A percentile compares a stretch with the other conserved stretches of the same genome.
phyloP scores from a whole-genome alignment of 192 early-diverging fungal genomes.

The Podochytrium sp. region DNA sequence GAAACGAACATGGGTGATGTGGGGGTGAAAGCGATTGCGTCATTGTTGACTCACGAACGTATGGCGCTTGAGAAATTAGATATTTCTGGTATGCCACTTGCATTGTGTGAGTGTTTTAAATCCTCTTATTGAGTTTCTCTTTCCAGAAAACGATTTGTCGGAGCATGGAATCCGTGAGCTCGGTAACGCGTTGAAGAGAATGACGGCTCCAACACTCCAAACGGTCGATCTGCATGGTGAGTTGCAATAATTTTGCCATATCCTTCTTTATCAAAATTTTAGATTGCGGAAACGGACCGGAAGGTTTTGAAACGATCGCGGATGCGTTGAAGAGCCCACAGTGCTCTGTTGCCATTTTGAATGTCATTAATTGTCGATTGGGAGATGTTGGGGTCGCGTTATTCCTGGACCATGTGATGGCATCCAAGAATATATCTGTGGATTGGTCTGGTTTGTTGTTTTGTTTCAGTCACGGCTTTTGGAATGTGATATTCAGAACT shows the following conservation, averaged over 20 bases:
- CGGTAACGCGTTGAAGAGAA: neutral
- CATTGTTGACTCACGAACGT: neutral
- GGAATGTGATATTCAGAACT: too few relatives aligned
- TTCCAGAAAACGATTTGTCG: neutral
- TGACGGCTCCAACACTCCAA: neutral
- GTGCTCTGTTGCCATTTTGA: neutral
- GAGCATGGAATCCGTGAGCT: neutral
- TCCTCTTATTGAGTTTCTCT: neutral
- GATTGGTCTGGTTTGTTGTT: too few relatives aligned
- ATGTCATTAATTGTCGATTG: neutral
- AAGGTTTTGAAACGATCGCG: neutral
- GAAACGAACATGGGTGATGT: neutral
- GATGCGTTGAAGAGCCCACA: neutral
- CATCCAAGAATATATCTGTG: neutral
- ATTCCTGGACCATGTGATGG: neutral
- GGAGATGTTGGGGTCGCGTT: neutral
- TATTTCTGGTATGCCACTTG: neutral
- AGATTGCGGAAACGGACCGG: neutral
- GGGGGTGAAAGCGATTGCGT: neutral
- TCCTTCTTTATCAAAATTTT: neutral
- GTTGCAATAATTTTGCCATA: neutral
- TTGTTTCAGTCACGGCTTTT: too few relatives aligned
- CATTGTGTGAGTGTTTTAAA: neutral
- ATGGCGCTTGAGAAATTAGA: neutral
- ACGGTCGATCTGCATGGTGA: neutral